Evolutionary conservation across 2,329 filamentous ascomycete genomes (phyloP), one percentile per base, ranked within the genome.

Genomic region (Ophiostoma sp.): DNA sequence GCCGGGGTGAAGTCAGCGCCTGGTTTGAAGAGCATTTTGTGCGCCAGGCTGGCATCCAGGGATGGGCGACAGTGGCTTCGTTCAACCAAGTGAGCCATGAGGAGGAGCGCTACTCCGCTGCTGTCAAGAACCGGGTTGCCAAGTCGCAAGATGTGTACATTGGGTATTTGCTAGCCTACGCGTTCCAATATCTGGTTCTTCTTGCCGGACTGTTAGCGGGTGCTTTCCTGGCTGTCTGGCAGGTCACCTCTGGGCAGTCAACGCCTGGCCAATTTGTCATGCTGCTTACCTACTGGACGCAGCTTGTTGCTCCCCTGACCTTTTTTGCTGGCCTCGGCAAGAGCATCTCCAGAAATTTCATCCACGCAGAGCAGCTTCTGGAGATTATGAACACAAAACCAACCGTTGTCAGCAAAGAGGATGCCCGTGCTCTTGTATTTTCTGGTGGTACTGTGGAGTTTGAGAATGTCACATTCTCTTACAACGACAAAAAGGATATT

Each of bases 241-340:
- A 90, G 71, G 87, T 92, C 67, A 87, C 83, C 2, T 82, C 81
- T n/a, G 83, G 83, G 1, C 77, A 83, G 66, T 83, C 85, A 4
- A 85, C 84, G 5, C 80, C 89, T 11, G 89, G 89, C 68, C 83
- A 89, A 71, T 91, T 92, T 72, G 86, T 90, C 68, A 86, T 88
- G 77, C 80, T 92, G 16, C 78, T 92, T 70, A 89, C 88, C 67
- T 92, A 92, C 76, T 91, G 91, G 88, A 84, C 84, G 18, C 89
- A 92, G 74, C 81, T 92, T 49, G 89, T 89, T 62, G 83, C 85
- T 1, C 89, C 89, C 2, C 81, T 92, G 67, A 87, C 87, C 72
- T 91, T 90, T 76, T 91, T 92, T 74, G 83, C 84, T 6, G 78
- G 79, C 18, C 77, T 87, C 41, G 84, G 85, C 6, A 85, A 84